Evolutionary conservation across 1,284 basidiomycete genomes (phyloP).

Genomic region (Fomitopsis betulina): DNA sequence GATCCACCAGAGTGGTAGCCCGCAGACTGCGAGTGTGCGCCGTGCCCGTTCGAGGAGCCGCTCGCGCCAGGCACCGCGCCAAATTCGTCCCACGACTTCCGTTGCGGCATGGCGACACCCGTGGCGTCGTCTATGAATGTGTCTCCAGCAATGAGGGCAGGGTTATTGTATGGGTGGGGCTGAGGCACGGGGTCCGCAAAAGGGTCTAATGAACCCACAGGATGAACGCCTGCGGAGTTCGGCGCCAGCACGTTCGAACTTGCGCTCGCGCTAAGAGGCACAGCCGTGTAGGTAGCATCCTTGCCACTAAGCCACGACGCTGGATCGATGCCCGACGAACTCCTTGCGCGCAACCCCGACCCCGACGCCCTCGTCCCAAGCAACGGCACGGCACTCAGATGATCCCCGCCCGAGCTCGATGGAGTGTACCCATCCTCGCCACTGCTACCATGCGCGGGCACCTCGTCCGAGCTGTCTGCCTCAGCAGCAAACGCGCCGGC

Average conservation of each 20-base stretch:
- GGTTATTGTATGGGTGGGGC: not conserved
- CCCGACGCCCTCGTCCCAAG: not conserved
- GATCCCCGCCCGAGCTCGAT: not conserved
- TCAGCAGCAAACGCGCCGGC: not conserved
- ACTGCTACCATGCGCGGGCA: not conserved
- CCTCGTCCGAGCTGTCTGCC: not conserved
- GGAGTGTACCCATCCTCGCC: not conserved
- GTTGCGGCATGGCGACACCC: conserved; percentile 2
- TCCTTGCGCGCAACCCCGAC: conserved; percentile 9
- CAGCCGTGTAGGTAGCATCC: conserved; percentile 8
- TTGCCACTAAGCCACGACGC: conserved; percentile 22
- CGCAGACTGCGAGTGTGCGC: not conserved
- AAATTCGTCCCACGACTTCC: conserved; percentile 9
- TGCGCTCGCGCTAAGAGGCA: not conserved
- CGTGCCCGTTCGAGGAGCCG: conserved; percentile 7
- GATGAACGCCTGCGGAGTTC: not conserved
- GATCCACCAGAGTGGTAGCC: not conserved
- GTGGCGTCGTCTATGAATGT: conserved; percentile 6
- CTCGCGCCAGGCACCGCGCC: not conserved
- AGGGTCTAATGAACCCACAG: not conserved
- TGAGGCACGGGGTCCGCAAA: not conserved
- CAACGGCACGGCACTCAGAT: not conserved
- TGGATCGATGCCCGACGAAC: conserved; percentile 13
- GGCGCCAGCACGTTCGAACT: not conserved
- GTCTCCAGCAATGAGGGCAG: not conserved